Evolutionary conservation across 257 asterid species (phyloP).

Genomic region (Salvia rosmarinus): DNA sequence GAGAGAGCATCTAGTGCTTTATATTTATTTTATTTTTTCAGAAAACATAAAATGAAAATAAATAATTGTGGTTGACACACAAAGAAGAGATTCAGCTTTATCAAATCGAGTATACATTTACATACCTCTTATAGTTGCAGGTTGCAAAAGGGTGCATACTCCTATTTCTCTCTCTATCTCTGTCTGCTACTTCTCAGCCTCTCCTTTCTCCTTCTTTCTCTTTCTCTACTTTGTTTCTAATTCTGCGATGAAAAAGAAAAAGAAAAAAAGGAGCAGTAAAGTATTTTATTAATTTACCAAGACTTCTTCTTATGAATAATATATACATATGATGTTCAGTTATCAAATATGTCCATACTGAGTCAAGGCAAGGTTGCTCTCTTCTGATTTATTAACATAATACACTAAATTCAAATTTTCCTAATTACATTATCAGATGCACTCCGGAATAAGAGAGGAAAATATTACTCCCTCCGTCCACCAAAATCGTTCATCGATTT

Average conservation of each 20-base stretch:
- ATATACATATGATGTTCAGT: no score
- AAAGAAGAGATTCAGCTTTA: constrained; percentile 27
- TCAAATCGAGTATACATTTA: constrained; percentile 28
- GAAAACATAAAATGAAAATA: neutral
- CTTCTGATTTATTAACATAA: no score
- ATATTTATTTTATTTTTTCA: neutral
- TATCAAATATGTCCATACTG: no score
- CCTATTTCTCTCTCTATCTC: constrained; percentile 41
- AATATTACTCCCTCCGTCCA: no score
- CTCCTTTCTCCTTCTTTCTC: constrained; percentile 45
- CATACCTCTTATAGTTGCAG: constrained; percentile 62
- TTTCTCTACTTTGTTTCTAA: constrained; percentile 17
- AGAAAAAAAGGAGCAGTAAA: no score
- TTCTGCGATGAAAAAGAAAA: neutral
- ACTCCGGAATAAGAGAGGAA: no score
- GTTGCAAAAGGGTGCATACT: constrained; percentile 53
- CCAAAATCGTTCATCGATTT: no score
- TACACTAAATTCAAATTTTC: no score
- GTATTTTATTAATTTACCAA: no score
- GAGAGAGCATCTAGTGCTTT: constrained; percentile 48
- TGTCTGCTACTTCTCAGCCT: constrained; percentile 52
- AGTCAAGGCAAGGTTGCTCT: no score
- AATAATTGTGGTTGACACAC: constrained; percentile 1
- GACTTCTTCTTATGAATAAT: no score
- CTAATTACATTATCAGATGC: no score